phyloP scores from a whole-genome alignment of 441 rosid genomes.

The Biscutella laevigata region DNA sequence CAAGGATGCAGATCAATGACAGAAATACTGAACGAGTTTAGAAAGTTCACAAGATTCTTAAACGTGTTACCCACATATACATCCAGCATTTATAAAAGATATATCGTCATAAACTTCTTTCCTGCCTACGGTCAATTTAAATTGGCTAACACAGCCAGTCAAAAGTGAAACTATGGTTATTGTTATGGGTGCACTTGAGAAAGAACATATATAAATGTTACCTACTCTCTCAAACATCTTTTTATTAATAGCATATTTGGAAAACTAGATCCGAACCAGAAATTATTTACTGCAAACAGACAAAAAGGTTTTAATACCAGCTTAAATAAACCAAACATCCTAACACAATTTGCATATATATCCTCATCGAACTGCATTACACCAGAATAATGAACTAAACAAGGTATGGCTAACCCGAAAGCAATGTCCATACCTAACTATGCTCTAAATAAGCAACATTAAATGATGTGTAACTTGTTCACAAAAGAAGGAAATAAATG shows the following conservation, averaged over 20 bases:
- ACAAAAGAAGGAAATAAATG: too few relatives aligned
- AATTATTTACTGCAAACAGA: too few relatives aligned
- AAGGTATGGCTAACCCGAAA: too few relatives aligned
- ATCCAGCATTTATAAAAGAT: not conserved
- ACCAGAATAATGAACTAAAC: too few relatives aligned
- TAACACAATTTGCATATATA: too few relatives aligned
- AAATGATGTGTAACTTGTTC: too few relatives aligned
- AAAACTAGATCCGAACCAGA: too few relatives aligned
- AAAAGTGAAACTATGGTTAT: not conserved
- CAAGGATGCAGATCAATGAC: not conserved
- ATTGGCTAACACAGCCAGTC: conserved; percentile 11
- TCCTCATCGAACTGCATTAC: too few relatives aligned
- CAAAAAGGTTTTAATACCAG: too few relatives aligned
- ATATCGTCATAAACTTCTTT: not conserved
- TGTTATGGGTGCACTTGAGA: conserved; percentile 11
- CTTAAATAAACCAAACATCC: too few relatives aligned
- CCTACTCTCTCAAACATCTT: not conserved
- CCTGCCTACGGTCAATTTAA: not conserved
- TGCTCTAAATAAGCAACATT: too few relatives aligned
- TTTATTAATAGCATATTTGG: not conserved
- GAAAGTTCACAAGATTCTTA: not conserved
- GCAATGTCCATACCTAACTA: too few relatives aligned
- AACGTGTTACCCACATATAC: not conserved
- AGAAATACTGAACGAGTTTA: not conserved
- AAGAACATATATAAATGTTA: not conserved